phyloP scores from a whole-genome alignment of 306 rosid genomes.

The Prunus campanulata region DNA sequence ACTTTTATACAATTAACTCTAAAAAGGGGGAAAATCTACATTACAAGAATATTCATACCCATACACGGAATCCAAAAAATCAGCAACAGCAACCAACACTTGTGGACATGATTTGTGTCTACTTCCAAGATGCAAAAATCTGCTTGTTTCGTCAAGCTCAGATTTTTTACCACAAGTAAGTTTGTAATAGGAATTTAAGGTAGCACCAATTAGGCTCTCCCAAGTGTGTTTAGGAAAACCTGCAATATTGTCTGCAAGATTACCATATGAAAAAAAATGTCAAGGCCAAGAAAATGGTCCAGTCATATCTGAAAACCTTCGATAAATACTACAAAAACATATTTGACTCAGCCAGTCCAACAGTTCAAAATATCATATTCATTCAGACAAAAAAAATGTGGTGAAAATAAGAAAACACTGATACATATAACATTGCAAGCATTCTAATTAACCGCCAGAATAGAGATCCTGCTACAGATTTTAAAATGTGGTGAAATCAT shows the following conservation, averaged over 20 bases:
- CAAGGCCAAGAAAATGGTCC: background rate
- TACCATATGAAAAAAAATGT: background rate
- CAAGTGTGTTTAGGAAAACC: constrained; percentile 42
- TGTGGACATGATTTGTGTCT: constrained; percentile 59
- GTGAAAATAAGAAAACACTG: background rate
- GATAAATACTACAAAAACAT: background rate
- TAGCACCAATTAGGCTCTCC: constrained; percentile 73
- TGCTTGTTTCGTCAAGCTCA: constrained; percentile 42
- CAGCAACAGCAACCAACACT: constrained; percentile 76
- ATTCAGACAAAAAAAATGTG: background rate
- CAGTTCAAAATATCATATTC: background rate
- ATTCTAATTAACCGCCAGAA: background rate
- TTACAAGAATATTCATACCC: constrained; percentile 52
- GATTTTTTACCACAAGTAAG: constrained; percentile 21
- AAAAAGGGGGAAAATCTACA: constrained; percentile 4
- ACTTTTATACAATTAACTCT: background rate
- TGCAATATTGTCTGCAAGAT: constrained; percentile 35
- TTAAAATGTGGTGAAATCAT: background rate
- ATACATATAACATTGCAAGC: background rate
- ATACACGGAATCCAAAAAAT: constrained; percentile 57
- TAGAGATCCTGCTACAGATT: background rate
- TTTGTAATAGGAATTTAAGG: constrained; percentile 52
- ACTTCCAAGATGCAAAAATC: constrained; percentile 55
- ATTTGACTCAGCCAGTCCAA: background rate
- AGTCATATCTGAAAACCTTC: background rate